Percentiles rank a stretch among this genome's conserved stretches.
Evolutionary conservation across 441 rosid species (phyloP).

Genomic region (Eutrema salsugineum): DNA sequence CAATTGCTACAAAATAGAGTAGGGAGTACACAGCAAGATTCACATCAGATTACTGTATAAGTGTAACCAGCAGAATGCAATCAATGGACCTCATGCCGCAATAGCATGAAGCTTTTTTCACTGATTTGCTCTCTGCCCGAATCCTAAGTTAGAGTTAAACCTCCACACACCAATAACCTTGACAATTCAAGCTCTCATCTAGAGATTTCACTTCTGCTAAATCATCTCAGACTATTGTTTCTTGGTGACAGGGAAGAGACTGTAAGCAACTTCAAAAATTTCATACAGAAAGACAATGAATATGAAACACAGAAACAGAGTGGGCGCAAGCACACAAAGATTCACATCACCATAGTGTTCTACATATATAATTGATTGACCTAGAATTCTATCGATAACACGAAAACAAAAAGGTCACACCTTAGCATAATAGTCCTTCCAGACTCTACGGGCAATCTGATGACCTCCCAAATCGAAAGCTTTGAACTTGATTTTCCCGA

Average conservation of each 20-base stretch:
- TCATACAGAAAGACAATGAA: background rate
- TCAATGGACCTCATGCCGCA: background rate
- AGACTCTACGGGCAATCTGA: background rate
- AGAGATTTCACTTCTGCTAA: background rate
- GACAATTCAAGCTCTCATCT: background rate
- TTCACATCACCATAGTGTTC: background rate
- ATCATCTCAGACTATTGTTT: background rate
- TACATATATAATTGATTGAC: background rate
- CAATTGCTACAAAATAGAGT: background rate
- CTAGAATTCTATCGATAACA: background rate
- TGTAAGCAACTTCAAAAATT: background rate
- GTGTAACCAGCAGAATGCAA: background rate
- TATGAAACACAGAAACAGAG: background rate
- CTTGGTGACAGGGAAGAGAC: background rate
- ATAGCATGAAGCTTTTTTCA: background rate
- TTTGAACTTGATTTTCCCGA: slow-evolving; percentile 3
- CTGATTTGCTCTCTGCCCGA: background rate
- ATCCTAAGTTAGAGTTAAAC: background rate
- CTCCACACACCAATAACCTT: background rate
- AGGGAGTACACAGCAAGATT: background rate
- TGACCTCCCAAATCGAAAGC: slow-evolving; percentile 5
- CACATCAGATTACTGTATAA: background rate
- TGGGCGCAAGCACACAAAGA: background rate
- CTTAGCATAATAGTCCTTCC: background rate
- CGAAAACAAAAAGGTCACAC: background rate